These are phyloP conservation scores for Fusarium verticillioides DNA, from an alignment of 2,329 filamentous ascomycete genomes.

Conservation along the genomic window DNA sequence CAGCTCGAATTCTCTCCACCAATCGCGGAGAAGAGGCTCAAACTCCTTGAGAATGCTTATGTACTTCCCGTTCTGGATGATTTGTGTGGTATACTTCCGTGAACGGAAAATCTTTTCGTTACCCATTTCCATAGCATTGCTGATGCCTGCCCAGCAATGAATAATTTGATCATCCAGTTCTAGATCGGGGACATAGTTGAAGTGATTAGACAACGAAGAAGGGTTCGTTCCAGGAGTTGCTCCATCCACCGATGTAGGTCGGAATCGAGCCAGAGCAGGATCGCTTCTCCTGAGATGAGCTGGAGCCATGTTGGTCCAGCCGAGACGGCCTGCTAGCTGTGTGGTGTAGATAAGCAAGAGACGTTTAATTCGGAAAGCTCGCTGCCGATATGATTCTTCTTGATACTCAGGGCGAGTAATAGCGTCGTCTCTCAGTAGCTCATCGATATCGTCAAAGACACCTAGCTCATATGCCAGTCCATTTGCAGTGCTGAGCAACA, in stretches of 20 bases:
- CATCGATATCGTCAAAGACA: constrained; percentile 91
- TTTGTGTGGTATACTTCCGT: constrained; percentile 85
- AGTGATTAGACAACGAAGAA: constrained; percentile 66
- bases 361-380: constrained; percentile 84
- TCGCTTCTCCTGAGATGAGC: constrained; percentile 69
- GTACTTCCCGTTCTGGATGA: constrained; percentile 89
- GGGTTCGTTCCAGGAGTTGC: constrained; percentile 70
- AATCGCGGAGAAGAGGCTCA: constrained; percentile 79
- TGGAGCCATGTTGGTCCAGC: constrained; percentile 94
- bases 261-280: constrained; percentile 63
- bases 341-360: constrained; percentile 91
- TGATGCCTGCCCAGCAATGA: constrained; percentile 94
- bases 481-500: constrained; percentile 91
- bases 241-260: constrained; percentile 63
- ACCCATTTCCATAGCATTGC: constrained; percentile 88
- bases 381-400: constrained; percentile 79
- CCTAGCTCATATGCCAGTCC: constrained; percentile 93
- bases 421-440: constrained; percentile 68
- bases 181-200: constrained; percentile 74
- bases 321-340: constrained; percentile 91
- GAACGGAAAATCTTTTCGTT: constrained; percentile 91
- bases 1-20: constrained; percentile 85
- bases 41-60: constrained; percentile 83
- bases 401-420: constrained; percentile 74
- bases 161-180: constrained; percentile 76